Evolutionary conservation across 257 asterid species (phyloP), one percentile per base, ranked within the genome.

Genomic region (Pogostemon cablin): DNA sequence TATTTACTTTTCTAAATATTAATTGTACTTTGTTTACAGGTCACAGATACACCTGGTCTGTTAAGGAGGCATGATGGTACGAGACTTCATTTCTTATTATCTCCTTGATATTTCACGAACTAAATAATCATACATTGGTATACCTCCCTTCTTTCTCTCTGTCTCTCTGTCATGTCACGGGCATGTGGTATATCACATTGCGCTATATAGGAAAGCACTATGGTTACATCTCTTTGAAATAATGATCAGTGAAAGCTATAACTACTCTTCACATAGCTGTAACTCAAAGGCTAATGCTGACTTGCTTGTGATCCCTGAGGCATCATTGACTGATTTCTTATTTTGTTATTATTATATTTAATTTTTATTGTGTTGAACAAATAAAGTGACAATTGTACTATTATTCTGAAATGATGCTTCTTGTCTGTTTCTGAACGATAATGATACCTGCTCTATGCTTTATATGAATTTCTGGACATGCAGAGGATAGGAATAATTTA

Each of bases 11-110:
- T 55, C 52, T 67, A 44, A 75, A 72, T 46, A 47, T 74, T 69
- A 77, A 62, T 40, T 11, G 2, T 49, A 58, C 48, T 67, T 69
- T 74, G 56, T 70, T 75, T 70, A 60, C 87, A 93, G 97, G 98
- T 93, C 15, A 93, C 99, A 35, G 99, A 91, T 81, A 93, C 99
- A 44, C 99, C 99, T 52, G 99, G 99, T 50, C 79, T 93, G 48
- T 79, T 93, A 70, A 77, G 95, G 77, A 82, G 97, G 72, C 75
- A 67, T 77, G 99, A 93, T 60, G 99, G 98, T 90, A 85, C 74
- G 82, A 61, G 63, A 39, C 68, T 42, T 74, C 42, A 50, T 65
- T 79, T 20, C 65, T 34, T 71, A 10, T 20, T 59, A 70, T 54
- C 38, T 64, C 62, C 50, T 74, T 54, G 72, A 9, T 40, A 42